Evolutionary conservation across 2,329 filamentous ascomycete species (phyloP).

Genomic region (Trichophyton simii): DNA sequence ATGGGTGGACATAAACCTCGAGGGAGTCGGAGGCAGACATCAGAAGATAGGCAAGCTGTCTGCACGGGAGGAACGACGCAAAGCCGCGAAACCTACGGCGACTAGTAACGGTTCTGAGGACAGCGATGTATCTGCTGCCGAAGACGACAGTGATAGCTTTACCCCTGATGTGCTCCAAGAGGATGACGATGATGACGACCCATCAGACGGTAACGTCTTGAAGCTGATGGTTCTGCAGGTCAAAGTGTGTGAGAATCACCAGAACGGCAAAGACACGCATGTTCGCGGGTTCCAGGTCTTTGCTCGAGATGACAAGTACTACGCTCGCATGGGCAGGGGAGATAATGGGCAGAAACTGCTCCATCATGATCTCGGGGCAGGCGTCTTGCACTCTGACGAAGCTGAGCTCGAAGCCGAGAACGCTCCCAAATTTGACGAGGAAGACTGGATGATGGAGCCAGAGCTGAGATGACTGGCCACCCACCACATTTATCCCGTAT

Average conservation of each 20-base stretch:
- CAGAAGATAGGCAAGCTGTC: constrained; percentile 18
- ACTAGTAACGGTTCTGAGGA: background rate
- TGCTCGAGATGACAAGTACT: constrained; percentile 35
- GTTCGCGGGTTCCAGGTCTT: constrained; percentile 85
- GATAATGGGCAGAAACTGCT: constrained; percentile 10
- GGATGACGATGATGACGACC: constrained; percentile 19
- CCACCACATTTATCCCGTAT: background rate
- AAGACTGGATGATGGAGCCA: constrained; percentile 40
- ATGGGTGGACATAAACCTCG: constrained; percentile 76
- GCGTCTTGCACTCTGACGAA: constrained; percentile 1
- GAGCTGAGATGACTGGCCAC: constrained; percentile 31
- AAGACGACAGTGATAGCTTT: constrained; percentile 11
- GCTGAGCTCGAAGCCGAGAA: background rate
- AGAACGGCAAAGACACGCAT: constrained; percentile 99
- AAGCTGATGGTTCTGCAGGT: constrained; percentile 85
- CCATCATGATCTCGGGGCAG: constrained; percentile 14
- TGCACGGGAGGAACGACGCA: background rate
- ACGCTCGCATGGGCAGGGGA: constrained; percentile 13
- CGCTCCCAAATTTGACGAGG: constrained; percentile 27
- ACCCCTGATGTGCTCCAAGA: constrained; percentile 15
- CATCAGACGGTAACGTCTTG: constrained; percentile 57
- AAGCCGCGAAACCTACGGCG: background rate
- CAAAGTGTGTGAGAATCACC: constrained; percentile 87
- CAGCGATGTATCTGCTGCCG: background rate
- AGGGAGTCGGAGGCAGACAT: constrained; percentile 44